Base-by-base conservation (phyloP, 306 rosid genomes). In the Lathyrus oleraceus region DNA sequence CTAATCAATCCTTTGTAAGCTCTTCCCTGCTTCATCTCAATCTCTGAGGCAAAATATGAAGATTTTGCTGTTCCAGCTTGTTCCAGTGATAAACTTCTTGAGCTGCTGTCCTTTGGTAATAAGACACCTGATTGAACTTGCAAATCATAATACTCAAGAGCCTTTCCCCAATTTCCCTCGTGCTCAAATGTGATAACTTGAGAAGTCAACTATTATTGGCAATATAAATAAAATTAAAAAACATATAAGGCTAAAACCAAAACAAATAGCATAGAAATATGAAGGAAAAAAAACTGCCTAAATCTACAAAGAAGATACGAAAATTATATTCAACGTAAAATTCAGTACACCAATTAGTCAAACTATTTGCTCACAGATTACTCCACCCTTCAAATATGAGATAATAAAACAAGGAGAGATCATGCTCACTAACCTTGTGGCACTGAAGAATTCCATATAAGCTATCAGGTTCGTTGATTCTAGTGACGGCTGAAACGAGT, bases 151-250 rank as follows among this genome's bases (percentile, higher is more conserved):
- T 83, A 88, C 83, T 93, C 97, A 40, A 93, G 96, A 77, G 98
- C 98, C 91, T 90, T 90, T 71, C 96, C 90, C 97, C 98, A 93
- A 65, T 88, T 88, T 83, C 97, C 98, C 83, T 93, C 97, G 16
- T 90, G 98, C 93, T 93, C 96, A 30, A 82, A 83, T 43, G 88
- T 90, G 72, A 82, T 88, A 69, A 84, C 86, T 93, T 93, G 98
- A 51, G 98, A 88, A 60, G 79, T 76, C 77, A 90, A 64, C 98
- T 93, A 74, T 70, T 12, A 67, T 66, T 81, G 36, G 73, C 72
- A 82, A 38, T 65, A 67, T 15, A 79, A 56, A 78, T 40, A 17
- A 57, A 14, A 27, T 57, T 57, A 27, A 57, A 17, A 45, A 14
- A 84, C 61, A 42, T 43, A 19, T 44, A 19, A 54, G 57, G 57